phyloP scores from a whole-genome alignment of 805 yeast species.

The Pachysolen tannophilus region DNA sequence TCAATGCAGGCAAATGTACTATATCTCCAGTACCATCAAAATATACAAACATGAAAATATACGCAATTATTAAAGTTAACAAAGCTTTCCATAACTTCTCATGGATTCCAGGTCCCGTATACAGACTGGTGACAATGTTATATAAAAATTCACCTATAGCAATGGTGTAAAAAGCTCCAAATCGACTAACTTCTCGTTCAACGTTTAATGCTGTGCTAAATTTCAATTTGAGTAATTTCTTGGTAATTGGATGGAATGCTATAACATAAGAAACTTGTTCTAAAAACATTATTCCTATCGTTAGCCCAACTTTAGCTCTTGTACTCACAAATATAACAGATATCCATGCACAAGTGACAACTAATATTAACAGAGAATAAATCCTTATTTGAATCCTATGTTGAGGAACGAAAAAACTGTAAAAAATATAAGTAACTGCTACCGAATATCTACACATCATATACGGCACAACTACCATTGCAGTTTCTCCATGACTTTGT shows the following conservation, averaged over 20 bases:
- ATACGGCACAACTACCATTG: constrained; percentile 38
- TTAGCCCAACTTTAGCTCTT: constrained; percentile 37
- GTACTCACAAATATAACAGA: constrained; percentile 39
- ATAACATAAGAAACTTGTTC: constrained; percentile 32
- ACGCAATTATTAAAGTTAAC: constrained; percentile 39
- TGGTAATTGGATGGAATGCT: constrained; percentile 39
- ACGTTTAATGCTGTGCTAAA: constrained; percentile 55
- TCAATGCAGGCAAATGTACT: constrained; percentile 44
- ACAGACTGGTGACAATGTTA: constrained; percentile 39
- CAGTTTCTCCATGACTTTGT: constrained; percentile 28
- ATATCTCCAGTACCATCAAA: constrained; percentile 42
- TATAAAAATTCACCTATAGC: constrained; percentile 60
- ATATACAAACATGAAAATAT: constrained; percentile 43
- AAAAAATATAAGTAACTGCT: constrained; percentile 24
- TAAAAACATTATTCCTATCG: constrained; percentile 29
- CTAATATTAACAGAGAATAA: constrained; percentile 23
- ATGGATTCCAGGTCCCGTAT: constrained; percentile 39
- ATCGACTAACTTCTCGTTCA: constrained; percentile 60
- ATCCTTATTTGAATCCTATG: constrained; percentile 41
- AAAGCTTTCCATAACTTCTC: constrained; percentile 39
- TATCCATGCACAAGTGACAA: constrained; percentile 39
- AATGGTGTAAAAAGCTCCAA: constrained; percentile 49
- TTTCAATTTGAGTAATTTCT: constrained; percentile 30
- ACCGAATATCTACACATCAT: constrained; percentile 37
- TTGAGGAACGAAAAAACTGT: constrained; percentile 38